phyloP scores from a whole-genome alignment of 2,329 filamentous ascomycete species.

The Xylariales sp. region DNA sequence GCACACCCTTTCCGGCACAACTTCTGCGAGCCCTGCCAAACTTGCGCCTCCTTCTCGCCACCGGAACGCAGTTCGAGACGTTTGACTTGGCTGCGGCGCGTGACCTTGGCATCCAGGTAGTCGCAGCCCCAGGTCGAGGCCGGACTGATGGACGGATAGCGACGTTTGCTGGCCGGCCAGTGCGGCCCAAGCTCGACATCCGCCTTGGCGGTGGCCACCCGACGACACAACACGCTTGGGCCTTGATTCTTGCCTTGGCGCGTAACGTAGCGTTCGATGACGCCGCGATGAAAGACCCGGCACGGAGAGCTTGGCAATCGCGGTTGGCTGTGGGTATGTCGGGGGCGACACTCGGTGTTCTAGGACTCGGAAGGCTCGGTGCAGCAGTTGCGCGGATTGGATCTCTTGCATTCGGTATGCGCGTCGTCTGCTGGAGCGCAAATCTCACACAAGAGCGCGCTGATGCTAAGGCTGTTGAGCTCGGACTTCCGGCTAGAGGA shows the following conservation, averaged over 20 bases:
- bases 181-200: constrained; percentile 10
- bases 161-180: neutral
- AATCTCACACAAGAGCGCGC: constrained; percentile 73
- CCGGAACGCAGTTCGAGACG: neutral
- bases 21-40: neutral
- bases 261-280: constrained; percentile 71
- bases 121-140: neutral
- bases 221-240: constrained; percentile 68
- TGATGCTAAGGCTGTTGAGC: constrained; percentile 63
- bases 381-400: constrained; percentile 69
- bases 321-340: constrained; percentile 65
- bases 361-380: constrained; percentile 73
- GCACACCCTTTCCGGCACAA: neutral
- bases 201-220: constrained; percentile 52
- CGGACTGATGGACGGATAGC: neutral
- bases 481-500: constrained; percentile 61
- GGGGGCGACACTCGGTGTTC: constrained; percentile 69
- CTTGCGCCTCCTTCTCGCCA: neutral
- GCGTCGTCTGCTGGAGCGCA: constrained; percentile 71
- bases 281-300: constrained; percentile 59
- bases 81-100: neutral
- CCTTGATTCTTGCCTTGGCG: constrained; percentile 67
- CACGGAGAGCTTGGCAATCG: constrained; percentile 66
- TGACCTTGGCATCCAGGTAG: neutral
- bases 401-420: constrained; percentile 71